Base-by-base conservation (phyloP, 768 basidiomycete species). In the Trichaptum fuscoviolaceum region DNA sequence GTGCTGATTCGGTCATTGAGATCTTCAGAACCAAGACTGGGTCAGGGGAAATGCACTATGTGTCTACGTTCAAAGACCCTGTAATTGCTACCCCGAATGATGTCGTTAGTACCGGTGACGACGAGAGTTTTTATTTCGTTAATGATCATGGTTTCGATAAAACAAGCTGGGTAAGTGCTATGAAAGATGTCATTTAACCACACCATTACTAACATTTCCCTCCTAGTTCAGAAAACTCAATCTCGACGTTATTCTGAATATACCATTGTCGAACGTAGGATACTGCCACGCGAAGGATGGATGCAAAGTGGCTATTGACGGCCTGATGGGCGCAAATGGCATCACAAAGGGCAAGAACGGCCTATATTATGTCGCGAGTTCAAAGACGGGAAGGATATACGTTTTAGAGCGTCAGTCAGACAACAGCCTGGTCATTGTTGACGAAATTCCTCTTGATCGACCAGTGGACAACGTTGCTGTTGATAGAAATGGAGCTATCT, bases 1-100 rank as follows among this genome's bases (percentile, higher is more conserved):
- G 91, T n/a, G 88, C 90, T 0, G 86, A 92, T 72, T 90, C 89
- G 0, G 83, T 80, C 64, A 77, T 93, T 25, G 91, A 93, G 72
- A 80, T 93, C 24, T 91, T 92, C 73, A 83, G 81, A 70, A 87
- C 85, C 0, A 74, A 68, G 0, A 68, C 83, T 1, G 83, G 84
- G 15, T 76, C 80, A 64, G 71, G 75, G 25, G 77, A 71, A 1
- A 69, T 91, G 62, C 78, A 74, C 5, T 84, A 90, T 70, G 73
- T 91, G 26, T 79, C 74, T 67, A 91, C 91, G 4, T 76, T 91
- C 23, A 75, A 81, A 36, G 82, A 88, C 71, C 77, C 82, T 7
- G 73, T 84, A 12, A 80, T 92, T 25, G 57, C 82, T 12, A 85
- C 88, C 5, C 91, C 91, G 1, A 92, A 92, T 71, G 91, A 91